Evolutionary conservation across 2,329 filamentous ascomycete species (phyloP), one percentile per base, ranked within the genome.

Genomic region (Aureobasidium sp.): DNA sequence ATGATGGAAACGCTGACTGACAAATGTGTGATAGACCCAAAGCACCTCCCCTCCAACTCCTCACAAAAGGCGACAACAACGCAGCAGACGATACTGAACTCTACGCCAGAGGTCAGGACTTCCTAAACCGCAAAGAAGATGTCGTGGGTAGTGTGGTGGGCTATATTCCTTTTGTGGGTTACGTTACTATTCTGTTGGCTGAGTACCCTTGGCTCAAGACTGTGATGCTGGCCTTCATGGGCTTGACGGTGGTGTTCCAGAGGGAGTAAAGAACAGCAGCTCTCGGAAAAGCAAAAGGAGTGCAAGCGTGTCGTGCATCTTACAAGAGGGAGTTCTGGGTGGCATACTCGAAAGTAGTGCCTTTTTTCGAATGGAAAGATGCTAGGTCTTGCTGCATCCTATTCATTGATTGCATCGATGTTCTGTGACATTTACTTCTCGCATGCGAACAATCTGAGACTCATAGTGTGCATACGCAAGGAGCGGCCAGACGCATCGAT

Each of bases 61-160:
- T 99, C 62, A 99, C 94, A 37, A 99, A 99, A 77, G 94, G 94
- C 67, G 94, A 99, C 77, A 99, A 97, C 81, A 99, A 99, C 73
- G 76, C 85, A 8, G 89, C 90, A 45, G 93, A 97, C 74, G 94
- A 99, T 73, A 96, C 91, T 16, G 92, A 97, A 72, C 82, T 89
- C 21, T 96, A 96, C 73, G 92, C 94, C 3, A 79, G 81, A 42
- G 90, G 89, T 21, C 93, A 99, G 76, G 89, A 90, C 71, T 96
- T 90, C 73, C 81, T 99, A 49, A 86, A 89, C 72, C 84, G 94
- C 63, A 63, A 63, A 36, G 83, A 88, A 71, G 93, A 97, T 72
- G 92, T 99, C 61, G 90, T 99, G 62, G 94, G 94, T 49, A 96
- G 89, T 67, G 94, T 97, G 7, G 80, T 94, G 11, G 94, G 84